Conservation (phyloP, 805 yeast genomes). For the Saccharomycopsis babjevae region DNA sequence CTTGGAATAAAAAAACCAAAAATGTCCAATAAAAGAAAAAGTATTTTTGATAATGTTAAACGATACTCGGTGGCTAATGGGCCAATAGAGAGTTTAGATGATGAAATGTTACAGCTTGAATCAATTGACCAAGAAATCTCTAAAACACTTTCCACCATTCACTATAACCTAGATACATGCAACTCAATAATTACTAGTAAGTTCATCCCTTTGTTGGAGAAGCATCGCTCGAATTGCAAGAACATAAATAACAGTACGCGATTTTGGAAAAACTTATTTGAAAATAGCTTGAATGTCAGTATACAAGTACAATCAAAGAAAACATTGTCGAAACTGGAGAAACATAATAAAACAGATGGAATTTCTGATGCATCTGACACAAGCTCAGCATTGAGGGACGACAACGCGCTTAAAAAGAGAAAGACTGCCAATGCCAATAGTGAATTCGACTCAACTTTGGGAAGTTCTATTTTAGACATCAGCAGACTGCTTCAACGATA, state of each 20-base stretch:
- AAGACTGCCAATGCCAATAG: neutral
- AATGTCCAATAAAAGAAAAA: constrained; percentile 12
- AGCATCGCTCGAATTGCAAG: constrained; percentile 7
- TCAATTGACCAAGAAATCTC: constrained; percentile 17
- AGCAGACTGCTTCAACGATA: constrained; percentile 2
- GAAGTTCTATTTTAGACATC: neutral
- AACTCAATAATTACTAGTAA: constrained; percentile 5
- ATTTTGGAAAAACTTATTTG: constrained; percentile 17
- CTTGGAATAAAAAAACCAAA: neutral
- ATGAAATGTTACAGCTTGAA: constrained; percentile 15
- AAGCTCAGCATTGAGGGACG: neutral
- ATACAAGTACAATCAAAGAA: constrained; percentile 16
- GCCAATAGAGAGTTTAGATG: constrained; percentile 6
- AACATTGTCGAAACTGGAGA: neutral
- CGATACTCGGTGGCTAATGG: constrained; percentile 1
- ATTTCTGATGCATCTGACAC: neutral
- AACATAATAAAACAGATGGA: neutral
- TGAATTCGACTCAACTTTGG: neutral
- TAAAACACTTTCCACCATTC: constrained; percentile 15
- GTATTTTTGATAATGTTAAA: constrained; percentile 18
- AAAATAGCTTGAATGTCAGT: constrained; percentile 17
- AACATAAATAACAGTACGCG: constrained; percentile 16
- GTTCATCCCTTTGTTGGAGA: constrained; percentile 12
- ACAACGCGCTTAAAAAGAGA: neutral
- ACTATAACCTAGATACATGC: constrained; percentile 16